A percentile compares a stretch with the other conserved stretches of the same genome.
These are phyloP conservation scores for Priceomyces melissophilus DNA, from an alignment of 805 yeast genomes.

Conservation along the genomic window DNA sequence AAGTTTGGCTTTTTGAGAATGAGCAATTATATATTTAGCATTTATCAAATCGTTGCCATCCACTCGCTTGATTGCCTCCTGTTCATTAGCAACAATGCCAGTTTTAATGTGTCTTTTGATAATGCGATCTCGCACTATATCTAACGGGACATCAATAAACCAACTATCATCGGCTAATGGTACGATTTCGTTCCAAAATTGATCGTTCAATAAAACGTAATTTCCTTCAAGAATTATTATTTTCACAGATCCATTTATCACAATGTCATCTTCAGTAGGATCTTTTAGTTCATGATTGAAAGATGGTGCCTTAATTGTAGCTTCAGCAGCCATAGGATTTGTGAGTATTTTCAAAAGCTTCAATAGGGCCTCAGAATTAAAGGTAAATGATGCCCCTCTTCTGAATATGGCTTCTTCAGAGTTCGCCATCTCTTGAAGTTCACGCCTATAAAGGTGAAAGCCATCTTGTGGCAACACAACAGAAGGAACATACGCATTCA, in stretches of 20 bases:
- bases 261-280: constrained; percentile 56
- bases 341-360: constrained; percentile 17
- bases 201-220: constrained; percentile 58
- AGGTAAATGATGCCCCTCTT: constrained; percentile 86
- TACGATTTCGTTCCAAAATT: constrained; percentile 56
- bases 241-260: constrained; percentile 42
- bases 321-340: constrained; percentile 12
- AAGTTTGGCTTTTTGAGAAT: constrained; percentile 17
- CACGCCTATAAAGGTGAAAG: constrained; percentile 31
- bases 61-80: constrained; percentile 51
- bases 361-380: constrained; percentile 51
- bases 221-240: constrained; percentile 74
- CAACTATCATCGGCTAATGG: constrained; percentile 41
- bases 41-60: constrained; percentile 61
- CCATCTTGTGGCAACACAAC: constrained; percentile 39
- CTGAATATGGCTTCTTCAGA: constrained; percentile 55
- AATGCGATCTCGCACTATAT: constrained; percentile 52
- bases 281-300: constrained; percentile 75
- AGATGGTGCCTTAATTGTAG: constrained; percentile 54
- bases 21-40: constrained; percentile 40
- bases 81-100: constrained; percentile 46
- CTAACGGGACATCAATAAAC: constrained; percentile 48
- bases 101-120: constrained; percentile 62
- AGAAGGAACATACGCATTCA: constrained; percentile 16
- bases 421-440: constrained; percentile 43